A percentile compares a stretch with the other conserved stretches of the same genome.
Evolutionary conservation across 1,284 basidiomycete species (phyloP).

Genomic region (Cutaneotrichosporon cavernicola): DNA sequence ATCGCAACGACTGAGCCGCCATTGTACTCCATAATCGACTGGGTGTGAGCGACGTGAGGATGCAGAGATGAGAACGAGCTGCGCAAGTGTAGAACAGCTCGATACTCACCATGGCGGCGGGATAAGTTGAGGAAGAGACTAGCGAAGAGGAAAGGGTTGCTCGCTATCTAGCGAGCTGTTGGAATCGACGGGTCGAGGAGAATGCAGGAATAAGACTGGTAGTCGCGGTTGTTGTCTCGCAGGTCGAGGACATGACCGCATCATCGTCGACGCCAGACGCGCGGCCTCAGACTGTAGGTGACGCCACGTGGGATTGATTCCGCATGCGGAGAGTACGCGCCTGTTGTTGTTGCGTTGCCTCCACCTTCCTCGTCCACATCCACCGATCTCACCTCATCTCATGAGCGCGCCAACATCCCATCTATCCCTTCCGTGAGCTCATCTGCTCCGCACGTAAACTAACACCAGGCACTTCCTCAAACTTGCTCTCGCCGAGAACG

Average conservation of each 20-base stretch:
- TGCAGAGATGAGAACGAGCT: too few relatives aligned
- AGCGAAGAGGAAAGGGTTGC: neutral
- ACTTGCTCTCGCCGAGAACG: constrained; percentile 38
- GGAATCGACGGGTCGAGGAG: neutral
- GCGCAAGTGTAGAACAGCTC: neutral
- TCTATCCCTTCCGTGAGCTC: constrained; percentile 23
- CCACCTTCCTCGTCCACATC: neutral
- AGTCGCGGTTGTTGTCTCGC: constrained; percentile 6
- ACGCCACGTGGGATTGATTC: neutral
- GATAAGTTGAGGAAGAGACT: neutral
- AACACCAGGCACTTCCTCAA: constrained; percentile 34
- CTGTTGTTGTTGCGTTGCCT: neutral
- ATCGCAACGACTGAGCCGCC: constrained; percentile 95
- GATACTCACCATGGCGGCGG: neutral
- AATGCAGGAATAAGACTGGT: neutral
- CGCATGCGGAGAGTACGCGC: neutral
- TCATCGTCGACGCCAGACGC: constrained; percentile 8
- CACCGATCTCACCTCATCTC: too few relatives aligned
- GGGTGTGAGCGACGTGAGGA: neutral
- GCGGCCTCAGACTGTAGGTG: constrained; percentile 11
- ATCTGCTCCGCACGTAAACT: too few relatives aligned
- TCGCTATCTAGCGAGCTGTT: neutral
- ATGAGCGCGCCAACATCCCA: constrained; percentile 15
- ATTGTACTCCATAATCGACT: constrained; percentile 53
- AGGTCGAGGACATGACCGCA: constrained; percentile 1